Percentiles rank a stretch among this genome's conserved stretches.
Evolutionary conservation across 1,284 basidiomycete genomes (phyloP).

Genomic region (Austroboletus niveus): DNA sequence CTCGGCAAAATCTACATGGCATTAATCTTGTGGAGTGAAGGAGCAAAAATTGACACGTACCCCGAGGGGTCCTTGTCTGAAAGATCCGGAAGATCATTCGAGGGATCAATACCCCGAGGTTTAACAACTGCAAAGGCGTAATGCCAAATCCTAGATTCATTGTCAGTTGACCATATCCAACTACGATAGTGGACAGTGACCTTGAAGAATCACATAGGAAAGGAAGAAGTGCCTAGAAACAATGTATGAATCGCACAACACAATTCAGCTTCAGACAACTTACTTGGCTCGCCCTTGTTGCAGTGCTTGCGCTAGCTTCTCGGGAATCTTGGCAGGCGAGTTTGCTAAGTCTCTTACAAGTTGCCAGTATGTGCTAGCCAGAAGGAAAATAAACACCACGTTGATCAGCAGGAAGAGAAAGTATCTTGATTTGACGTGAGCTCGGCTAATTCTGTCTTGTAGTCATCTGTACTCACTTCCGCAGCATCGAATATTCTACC

Average conservation of each 20-base stretch:
- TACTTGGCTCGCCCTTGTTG: conserved; percentile 71
- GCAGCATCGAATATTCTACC: conserved; percentile 90
- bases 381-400: conserved; percentile 93
- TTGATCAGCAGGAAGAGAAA: conserved; percentile 93
- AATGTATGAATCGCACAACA: conserved; percentile 16
- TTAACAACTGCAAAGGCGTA: conserved; percentile 93
- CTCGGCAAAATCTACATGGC: conserved; percentile 79
- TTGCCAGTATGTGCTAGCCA: conserved; percentile 88
- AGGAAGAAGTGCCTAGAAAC: conserved; percentile 83
- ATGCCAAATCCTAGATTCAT: conserved; percentile 72
- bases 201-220: conserved; percentile 93
- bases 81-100: conserved; percentile 70
- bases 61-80: conserved; percentile 81
- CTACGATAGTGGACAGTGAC: conserved; percentile 34
- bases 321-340: conserved; percentile 84
- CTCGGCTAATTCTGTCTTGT: not conserved
- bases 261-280: conserved; percentile 1
- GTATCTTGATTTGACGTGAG: conserved; percentile 55
- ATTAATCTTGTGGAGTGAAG: not conserved
- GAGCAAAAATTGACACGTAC: conserved; percentile 38
- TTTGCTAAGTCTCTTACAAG: conserved; percentile 85
- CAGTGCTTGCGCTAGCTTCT: conserved; percentile 82
- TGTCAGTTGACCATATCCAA: conserved; percentile 4
- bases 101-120: conserved; percentile 82
- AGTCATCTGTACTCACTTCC: conserved; percentile 61